Percentiles rank a stretch among this genome's conserved stretches.
These are phyloP conservation scores for Penicillium canescens DNA, from an alignment of 495 filamentous ascomycete species.

Conservation along the genomic window DNA sequence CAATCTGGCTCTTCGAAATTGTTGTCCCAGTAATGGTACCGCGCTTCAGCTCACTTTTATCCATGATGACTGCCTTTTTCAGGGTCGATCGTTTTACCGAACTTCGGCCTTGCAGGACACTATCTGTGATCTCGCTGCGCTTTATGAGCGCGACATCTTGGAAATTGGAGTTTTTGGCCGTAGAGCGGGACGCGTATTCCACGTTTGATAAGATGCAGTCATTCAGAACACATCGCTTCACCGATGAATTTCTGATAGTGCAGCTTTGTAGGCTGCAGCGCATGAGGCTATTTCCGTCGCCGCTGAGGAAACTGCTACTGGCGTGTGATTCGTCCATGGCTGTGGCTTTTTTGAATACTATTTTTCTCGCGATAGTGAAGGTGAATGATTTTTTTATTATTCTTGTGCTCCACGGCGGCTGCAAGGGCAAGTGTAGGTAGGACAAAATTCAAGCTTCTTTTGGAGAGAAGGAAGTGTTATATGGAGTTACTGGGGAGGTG, in stretches of 20 bases:
- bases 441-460: no score
- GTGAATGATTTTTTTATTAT: no score
- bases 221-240: constrained; percentile 14
- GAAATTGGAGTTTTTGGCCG: constrained; percentile 14
- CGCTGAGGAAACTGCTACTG: not conserved
- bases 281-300: constrained; percentile 15
- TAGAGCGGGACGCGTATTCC: constrained; percentile 5
- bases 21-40: constrained; percentile 17
- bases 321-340: no score
- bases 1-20: constrained; percentile 17
- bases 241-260: constrained; percentile 15
- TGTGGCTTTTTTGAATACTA: no score
- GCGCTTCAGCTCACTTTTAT: constrained; percentile 11
- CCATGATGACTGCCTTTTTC: constrained; percentile 17
- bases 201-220: constrained; percentile 20
- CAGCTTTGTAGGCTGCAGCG: constrained; percentile 23
- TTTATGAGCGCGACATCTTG: constrained; percentile 13
- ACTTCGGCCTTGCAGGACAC: constrained; percentile 16
- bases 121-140: constrained; percentile 24
- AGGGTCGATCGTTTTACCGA: constrained; percentile 13
- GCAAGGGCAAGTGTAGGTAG: no score
- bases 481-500: no score
- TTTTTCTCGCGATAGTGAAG: no score
- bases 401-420: no score
- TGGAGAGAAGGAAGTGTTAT: no score